Conservation (phyloP, 2,329 filamentous ascomycete genomes). For the Penicillium hesseltinei region DNA sequence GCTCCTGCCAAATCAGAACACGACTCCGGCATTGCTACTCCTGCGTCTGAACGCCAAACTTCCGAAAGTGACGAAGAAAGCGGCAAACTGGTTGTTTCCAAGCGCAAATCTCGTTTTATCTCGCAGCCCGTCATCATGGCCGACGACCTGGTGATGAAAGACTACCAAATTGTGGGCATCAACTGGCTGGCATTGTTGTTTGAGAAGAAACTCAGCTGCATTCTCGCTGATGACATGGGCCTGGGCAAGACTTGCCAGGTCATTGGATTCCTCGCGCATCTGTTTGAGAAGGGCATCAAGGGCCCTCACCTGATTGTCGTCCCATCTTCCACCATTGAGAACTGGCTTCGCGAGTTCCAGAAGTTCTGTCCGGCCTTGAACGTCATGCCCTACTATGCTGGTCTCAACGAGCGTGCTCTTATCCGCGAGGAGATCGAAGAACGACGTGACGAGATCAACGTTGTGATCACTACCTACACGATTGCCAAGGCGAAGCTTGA, state of each 20-base stretch:
- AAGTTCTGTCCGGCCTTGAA: slow-evolving; percentile 76
- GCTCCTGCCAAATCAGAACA: slow-evolving; percentile 42
- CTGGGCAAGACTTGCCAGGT: slow-evolving; percentile 96
- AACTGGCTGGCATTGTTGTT: slow-evolving; percentile 92
- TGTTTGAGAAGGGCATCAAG: slow-evolving; percentile 66
- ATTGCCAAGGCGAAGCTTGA: slow-evolving; percentile 62
- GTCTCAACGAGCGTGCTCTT: slow-evolving; percentile 63
- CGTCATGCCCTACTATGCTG: slow-evolving; percentile 71
- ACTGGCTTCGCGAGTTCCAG: slow-evolving; percentile 89
- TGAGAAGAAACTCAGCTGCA: slow-evolving; percentile 75
- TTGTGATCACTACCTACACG: slow-evolving; percentile 71
- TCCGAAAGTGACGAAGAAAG: slow-evolving; percentile 39
- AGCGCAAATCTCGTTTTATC: slow-evolving; percentile 46
- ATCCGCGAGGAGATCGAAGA: slow-evolving; percentile 67
- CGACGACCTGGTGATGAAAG: slow-evolving; percentile 74
- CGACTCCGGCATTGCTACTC: slow-evolving; percentile 69
- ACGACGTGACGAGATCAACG: slow-evolving; percentile 63
- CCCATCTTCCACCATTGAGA: slow-evolving; percentile 88
- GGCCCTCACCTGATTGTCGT: slow-evolving; percentile 85
- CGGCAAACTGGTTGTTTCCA: slow-evolving; percentile 36
- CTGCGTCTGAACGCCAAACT: slow-evolving; percentile 42
- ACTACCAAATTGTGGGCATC: slow-evolving; percentile 89
- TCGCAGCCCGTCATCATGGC: slow-evolving; percentile 76
- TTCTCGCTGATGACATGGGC: slow-evolving; percentile 95
- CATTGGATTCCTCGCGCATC: slow-evolving; percentile 82